These are phyloP conservation scores for Leccinum imitatum DNA, from an alignment of 768 basidiomycete genomes.

Conservation along the genomic window DNA sequence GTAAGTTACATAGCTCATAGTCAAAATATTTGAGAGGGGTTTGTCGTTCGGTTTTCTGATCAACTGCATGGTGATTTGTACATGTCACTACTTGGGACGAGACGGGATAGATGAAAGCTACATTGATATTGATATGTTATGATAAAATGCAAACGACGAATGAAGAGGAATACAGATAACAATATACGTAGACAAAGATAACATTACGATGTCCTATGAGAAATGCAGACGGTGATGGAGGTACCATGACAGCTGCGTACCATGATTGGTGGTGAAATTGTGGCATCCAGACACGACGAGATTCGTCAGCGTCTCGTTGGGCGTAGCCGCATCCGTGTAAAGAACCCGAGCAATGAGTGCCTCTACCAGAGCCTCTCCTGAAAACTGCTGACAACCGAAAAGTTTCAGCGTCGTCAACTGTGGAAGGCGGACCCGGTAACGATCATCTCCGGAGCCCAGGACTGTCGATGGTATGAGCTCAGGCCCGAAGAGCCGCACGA, in stretches of 20 bases:
- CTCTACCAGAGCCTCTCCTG: slow-evolving; percentile 56
- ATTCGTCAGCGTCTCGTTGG: slow-evolving; percentile 26
- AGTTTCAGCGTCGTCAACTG: slow-evolving; percentile 51
- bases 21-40: too few species aligned
- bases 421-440: slow-evolving; percentile 51
- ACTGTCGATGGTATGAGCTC: slow-evolving; percentile 11
- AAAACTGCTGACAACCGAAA: slow-evolving; percentile 61
- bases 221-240: slow-evolving; percentile 28
- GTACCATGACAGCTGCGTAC: slow-evolving; percentile 27
- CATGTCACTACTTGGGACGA: background rate
- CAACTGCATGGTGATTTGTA: background rate
- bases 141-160: background rate
- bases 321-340: slow-evolving; percentile 35
- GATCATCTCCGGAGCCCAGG: slow-evolving; percentile 10
- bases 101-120: background rate
- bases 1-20: too few species aligned
- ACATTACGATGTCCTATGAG: slow-evolving; percentile 12
- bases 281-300: slow-evolving; percentile 29
- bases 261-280: slow-evolving; percentile 20
- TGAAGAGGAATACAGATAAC: slow-evolving; percentile 7
- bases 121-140: background rate
- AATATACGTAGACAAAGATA: slow-evolving; percentile 1
- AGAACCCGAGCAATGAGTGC: slow-evolving; percentile 48
- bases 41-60: background rate
- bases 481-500: slow-evolving; percentile 59